Conservation (phyloP, 306 rosid species). For the Inga oerstediana region DNA sequence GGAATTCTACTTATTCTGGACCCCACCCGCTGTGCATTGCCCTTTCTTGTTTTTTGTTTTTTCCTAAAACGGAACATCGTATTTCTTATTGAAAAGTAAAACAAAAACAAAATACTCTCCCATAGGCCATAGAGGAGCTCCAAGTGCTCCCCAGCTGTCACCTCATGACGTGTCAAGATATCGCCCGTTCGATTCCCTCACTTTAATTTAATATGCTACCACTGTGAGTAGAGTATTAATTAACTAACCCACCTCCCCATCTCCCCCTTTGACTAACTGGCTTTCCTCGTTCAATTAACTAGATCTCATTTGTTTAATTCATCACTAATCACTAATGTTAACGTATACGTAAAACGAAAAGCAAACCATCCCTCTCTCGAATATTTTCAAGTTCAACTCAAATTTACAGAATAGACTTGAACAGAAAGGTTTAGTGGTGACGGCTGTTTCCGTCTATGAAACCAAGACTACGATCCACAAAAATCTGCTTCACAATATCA, state of each 20-base stretch:
- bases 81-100: neutral
- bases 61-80: neutral
- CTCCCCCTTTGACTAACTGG: neutral
- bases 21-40: neutral
- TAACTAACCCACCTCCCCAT: neutral
- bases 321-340: neutral
- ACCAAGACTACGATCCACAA: conserved; percentile 23
- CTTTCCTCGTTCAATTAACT: neutral
- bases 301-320: neutral
- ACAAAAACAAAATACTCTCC: neutral
- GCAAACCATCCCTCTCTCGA: neutral
- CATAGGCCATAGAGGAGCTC: neutral
- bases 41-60: neutral
- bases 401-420: neutral
- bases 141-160: conserved; percentile 16
- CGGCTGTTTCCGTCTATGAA: conserved; percentile 36
- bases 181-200: neutral
- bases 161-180: neutral
- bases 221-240: neutral
- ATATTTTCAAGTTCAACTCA: neutral
- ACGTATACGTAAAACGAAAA: neutral
- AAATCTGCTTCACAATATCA: conserved; percentile 39
- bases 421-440: neutral
- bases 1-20: neutral
- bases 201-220: neutral